Conservation (phyloP, 345 rosid species). For the Aethionema arabicum region DNA sequence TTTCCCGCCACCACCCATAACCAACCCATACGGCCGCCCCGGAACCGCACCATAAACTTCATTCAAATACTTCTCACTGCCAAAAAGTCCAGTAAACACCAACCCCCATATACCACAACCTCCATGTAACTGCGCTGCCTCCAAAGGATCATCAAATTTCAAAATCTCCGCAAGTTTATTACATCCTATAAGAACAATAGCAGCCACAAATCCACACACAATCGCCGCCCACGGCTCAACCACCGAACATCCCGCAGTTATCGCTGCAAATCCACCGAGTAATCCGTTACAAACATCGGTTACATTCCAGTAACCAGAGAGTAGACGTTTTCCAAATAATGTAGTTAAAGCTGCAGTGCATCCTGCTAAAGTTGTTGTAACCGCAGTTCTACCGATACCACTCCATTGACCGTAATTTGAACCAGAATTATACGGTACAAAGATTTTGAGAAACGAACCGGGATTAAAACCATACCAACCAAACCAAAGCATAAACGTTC, state of each 20-base stretch:
- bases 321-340: constrained; percentile 68
- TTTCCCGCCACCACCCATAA: constrained; percentile 90
- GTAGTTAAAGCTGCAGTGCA: constrained; percentile 86
- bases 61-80: constrained; percentile 47
- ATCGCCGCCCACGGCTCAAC: constrained; percentile 96
- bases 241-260: constrained; percentile 79
- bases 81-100: constrained; percentile 79
- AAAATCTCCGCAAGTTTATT: constrained; percentile 66
- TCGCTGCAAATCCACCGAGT: constrained; percentile 90
- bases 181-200: constrained; percentile 67
- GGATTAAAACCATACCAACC: constrained; percentile 86
- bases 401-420: constrained; percentile 69
- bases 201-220: constrained; percentile 77
- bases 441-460: constrained; percentile 61
- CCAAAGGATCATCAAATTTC: constrained; percentile 68
- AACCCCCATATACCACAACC: constrained; percentile 95
- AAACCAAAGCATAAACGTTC: constrained; percentile 80
- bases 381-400: constrained; percentile 87
- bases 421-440: constrained; percentile 35
- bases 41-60: constrained; percentile 49
- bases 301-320: constrained; percentile 89
- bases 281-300: constrained; percentile 90
- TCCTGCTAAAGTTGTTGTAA: constrained; percentile 87
- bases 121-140: constrained; percentile 88
- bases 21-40: constrained; percentile 56